Evolutionary conservation across 192 early-diverging fungal genomes (phyloP).

Genomic region (Pilaira anomala): DNA sequence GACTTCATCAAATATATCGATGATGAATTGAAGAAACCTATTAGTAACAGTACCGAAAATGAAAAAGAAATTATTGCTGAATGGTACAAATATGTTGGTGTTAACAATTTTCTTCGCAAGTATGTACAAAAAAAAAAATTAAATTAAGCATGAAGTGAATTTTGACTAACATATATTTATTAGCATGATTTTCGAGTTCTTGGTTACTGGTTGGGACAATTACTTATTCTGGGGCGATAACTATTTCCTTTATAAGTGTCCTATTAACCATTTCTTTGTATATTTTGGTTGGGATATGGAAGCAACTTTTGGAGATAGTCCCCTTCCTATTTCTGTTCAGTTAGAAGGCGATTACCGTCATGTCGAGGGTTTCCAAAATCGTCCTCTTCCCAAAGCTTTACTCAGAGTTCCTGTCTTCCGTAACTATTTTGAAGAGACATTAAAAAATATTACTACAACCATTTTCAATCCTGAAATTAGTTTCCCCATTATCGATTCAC

Average conservation of each 20-base stretch:
- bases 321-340: conserved; percentile 4
- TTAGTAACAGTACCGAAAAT: background rate
- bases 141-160: too few relatives aligned
- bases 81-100: conserved; percentile 25
- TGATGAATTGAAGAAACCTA: conserved; percentile 8
- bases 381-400: conserved; percentile 25
- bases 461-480: conserved; percentile 7
- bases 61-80: background rate
- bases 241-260: conserved; percentile 28
- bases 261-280: background rate
- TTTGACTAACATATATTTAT: background rate
- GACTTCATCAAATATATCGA: conserved; percentile 30
- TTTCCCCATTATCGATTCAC: conserved; percentile 21
- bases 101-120: conserved; percentile 27
- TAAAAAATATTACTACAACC: background rate
- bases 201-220: conserved; percentile 21
- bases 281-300: conserved; percentile 30
- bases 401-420: conserved; percentile 17
- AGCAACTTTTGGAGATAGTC: conserved; percentile 20
- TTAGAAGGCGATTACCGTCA: conserved; percentile 20
- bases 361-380: conserved; percentile 4
- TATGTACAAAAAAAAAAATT: conserved; percentile 13
- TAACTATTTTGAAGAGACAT: background rate
- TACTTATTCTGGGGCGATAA: conserved; percentile 25
- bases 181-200: conserved; percentile 7